phyloP scores from a whole-genome alignment of 1,139 yeast genomes.

The Scheffersomyces cryptocercus region DNA sequence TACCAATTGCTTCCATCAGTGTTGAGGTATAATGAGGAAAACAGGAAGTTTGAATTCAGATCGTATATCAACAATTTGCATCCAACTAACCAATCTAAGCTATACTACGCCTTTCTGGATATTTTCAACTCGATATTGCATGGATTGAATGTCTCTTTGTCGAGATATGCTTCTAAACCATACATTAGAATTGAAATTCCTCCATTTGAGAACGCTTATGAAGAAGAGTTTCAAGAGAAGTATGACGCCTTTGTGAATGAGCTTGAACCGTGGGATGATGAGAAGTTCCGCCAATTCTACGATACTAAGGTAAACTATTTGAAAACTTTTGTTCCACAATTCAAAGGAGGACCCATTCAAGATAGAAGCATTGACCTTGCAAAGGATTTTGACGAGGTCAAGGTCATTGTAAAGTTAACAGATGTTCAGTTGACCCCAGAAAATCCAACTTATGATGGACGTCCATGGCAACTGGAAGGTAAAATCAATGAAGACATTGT shows the following conservation, averaged over 20 bases:
- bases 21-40: constrained; percentile 11
- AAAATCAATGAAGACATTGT: constrained; percentile 40
- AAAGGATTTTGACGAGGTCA: constrained; percentile 18
- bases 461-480: constrained; percentile 47
- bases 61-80: constrained; percentile 46
- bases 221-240: constrained; percentile 13
- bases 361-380: constrained; percentile 16
- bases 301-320: constrained; percentile 12
- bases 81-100: constrained; percentile 22
- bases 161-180: constrained; percentile 23
- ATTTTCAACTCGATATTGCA: constrained; percentile 32
- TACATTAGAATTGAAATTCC: constrained; percentile 19
- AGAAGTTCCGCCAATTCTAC: constrained; percentile 7
- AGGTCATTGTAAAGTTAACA: constrained; percentile 40
- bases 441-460: constrained; percentile 36
- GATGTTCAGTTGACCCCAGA: constrained; percentile 42
- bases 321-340: constrained; percentile 13
- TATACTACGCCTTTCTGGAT: constrained; percentile 29
- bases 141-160: constrained; percentile 29
- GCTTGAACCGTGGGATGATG: constrained; percentile 6
- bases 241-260: constrained; percentile 4
- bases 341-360: constrained; percentile 15
- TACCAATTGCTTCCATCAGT: constrained; percentile 38
- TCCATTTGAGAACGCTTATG: constrained; percentile 15
- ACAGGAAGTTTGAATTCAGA: constrained; percentile 17